A percentile compares a stretch with the other conserved stretches of the same genome.
Evolutionary conservation across 257 asterid genomes (phyloP).

Genomic region (Voacanga thouarsii): DNA sequence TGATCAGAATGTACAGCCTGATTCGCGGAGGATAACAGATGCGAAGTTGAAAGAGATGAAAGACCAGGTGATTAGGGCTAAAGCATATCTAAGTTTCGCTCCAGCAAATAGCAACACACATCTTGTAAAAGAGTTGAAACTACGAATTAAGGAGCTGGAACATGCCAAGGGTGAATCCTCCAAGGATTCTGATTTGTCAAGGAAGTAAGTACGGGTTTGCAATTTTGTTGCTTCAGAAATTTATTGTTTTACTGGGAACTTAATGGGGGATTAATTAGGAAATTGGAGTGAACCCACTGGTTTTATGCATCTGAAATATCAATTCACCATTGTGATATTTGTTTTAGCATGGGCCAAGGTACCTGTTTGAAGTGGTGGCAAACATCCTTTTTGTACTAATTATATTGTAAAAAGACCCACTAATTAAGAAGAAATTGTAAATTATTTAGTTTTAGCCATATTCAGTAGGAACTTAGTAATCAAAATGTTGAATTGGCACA

Average conservation of each 20-base stretch:
- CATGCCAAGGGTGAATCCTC: constrained; percentile 53
- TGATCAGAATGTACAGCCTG: constrained; percentile 30
- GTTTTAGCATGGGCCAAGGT: not conserved
- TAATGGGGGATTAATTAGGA: not conserved
- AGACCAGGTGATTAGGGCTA: constrained; percentile 86
- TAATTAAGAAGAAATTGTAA: not conserved
- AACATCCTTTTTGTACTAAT: not conserved
- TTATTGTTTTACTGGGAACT: not conserved
- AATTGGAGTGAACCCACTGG: not conserved
- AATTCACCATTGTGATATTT: not conserved
- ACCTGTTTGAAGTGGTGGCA: not conserved
- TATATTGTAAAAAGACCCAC: not conserved
- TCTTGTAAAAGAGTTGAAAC: constrained; percentile 74
- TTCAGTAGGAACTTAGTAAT: not conserved
- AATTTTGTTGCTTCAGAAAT: constrained; percentile 8
- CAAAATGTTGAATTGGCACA: not conserved
- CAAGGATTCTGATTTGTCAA: constrained; percentile 61
- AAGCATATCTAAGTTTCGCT: constrained; percentile 55
- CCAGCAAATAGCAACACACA: constrained; percentile 72
- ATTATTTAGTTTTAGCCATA: not conserved
- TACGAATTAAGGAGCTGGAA: constrained; percentile 83
- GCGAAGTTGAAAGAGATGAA: constrained; percentile 78
- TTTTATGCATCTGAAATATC: not conserved
- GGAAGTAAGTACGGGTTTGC: constrained; percentile 42
- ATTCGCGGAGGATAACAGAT: constrained; percentile 37